These are phyloP conservation scores for Plasmodium knowlesi DNA, from an alignment of 169 alveolate genomes.

Conservation along the genomic window DNA sequence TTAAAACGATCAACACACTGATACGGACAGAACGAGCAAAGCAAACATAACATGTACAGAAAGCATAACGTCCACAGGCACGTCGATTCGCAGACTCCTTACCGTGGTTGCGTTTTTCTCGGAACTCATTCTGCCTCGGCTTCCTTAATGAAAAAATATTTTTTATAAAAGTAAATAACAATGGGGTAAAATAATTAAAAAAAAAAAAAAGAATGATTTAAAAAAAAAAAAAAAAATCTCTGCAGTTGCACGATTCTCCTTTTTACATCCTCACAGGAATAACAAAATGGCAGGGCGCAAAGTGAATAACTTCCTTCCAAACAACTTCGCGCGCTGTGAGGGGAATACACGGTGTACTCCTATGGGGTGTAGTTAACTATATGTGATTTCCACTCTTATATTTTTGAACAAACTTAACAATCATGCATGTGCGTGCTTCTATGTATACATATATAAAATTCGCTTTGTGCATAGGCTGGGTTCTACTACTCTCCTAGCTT, in stretches of 20 bases:
- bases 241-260: neutral
- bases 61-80: neutral
- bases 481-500: neutral
- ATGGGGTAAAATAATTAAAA: conserved; percentile 2
- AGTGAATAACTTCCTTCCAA: neutral
- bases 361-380: neutral
- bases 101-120: conserved; percentile 74
- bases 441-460: neutral
- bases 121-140: conserved; percentile 44
- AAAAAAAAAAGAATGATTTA: conserved; percentile 24
- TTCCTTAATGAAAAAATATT: neutral
- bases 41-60: too few relatives aligned
- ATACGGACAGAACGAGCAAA: neutral
- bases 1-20: neutral
- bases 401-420: neutral
- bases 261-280: neutral
- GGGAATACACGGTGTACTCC: neutral
- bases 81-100: neutral
- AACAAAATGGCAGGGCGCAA: neutral
- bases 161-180: neutral
- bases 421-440: neutral
- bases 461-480: neutral
- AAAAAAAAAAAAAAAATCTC: neutral
- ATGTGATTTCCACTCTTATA: neutral
- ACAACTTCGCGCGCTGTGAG: neutral